Conservation (phyloP, 441 rosid genomes). For the Manihot esculenta region DNA sequence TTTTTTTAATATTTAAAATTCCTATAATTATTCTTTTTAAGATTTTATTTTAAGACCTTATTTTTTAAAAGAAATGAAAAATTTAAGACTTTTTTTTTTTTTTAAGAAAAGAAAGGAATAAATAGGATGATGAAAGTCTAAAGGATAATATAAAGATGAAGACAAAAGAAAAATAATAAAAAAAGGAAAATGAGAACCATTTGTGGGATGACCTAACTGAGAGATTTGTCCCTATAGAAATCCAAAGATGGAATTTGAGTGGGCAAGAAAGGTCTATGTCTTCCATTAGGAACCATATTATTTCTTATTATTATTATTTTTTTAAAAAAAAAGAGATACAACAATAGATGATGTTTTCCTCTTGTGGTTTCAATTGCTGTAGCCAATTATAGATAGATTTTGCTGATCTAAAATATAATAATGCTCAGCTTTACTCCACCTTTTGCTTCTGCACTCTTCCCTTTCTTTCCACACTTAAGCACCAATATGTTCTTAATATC, state of each 20-base stretch:
- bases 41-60: no score
- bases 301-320: constrained; percentile 8
- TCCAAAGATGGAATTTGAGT: background rate
- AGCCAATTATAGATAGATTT: constrained; percentile 17
- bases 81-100: no score
- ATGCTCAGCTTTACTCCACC: background rate
- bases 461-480: no score
- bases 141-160: no score
- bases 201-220: constrained; percentile 36
- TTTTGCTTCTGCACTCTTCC: no score
- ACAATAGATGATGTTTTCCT: constrained; percentile 15
- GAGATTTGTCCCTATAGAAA: constrained; percentile 9
- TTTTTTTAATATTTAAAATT: no score
- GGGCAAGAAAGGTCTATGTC: constrained; percentile 23
- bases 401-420: constrained; percentile 26
- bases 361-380: constrained; percentile 23
- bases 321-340: constrained; percentile 1
- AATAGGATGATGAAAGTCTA: no score
- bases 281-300: constrained; percentile 27
- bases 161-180: background rate
- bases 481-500: no score
- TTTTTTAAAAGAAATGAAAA: no score
- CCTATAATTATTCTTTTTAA: no score
- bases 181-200: background rate
- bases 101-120: no score